Evolutionary conservation across 2,329 filamentous ascomycete genomes (phyloP).

Genomic region (Xylaria multiplex): DNA sequence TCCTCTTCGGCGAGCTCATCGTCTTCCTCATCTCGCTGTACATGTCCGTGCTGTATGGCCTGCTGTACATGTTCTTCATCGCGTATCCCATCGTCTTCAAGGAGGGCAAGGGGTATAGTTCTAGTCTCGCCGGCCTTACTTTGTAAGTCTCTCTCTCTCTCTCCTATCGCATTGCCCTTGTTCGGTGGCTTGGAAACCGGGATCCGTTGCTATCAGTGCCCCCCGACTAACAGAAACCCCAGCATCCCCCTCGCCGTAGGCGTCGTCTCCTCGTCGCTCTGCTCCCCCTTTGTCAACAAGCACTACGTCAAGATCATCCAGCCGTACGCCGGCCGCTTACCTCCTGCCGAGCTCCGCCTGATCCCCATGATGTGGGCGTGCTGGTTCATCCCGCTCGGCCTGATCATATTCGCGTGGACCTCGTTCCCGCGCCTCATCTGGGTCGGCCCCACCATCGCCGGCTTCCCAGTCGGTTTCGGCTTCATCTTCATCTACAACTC

Average conservation of each 20-base stretch:
- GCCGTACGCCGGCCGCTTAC: slow-evolving; percentile 51
- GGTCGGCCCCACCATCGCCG: slow-evolving; percentile 77
- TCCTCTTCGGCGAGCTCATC: slow-evolving; percentile 85
- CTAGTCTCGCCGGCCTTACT: slow-evolving; percentile 82
- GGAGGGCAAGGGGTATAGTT: slow-evolving; percentile 79
- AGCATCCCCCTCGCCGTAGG: slow-evolving; percentile 80
- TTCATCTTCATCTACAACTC: slow-evolving; percentile 88
- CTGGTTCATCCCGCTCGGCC: slow-evolving; percentile 72
- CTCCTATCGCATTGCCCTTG: too few relatives aligned
- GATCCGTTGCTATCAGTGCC: too few relatives aligned
- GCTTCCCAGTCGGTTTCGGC: slow-evolving; percentile 78
- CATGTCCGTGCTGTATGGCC: slow-evolving; percentile 83
- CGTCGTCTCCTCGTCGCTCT: slow-evolving; percentile 73
- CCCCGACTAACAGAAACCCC: too few relatives aligned
- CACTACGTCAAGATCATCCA: slow-evolving; percentile 70
- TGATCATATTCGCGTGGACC: slow-evolving; percentile 69
- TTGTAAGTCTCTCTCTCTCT: slow-evolving; percentile 56
- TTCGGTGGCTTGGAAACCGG: too few relatives aligned
- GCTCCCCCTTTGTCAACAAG: slow-evolving; percentile 79
- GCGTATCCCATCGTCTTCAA: slow-evolving; percentile 78
- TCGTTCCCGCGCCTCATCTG: slow-evolving; percentile 74
- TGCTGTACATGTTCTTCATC: slow-evolving; percentile 82
- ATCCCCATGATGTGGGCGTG: slow-evolving; percentile 85
- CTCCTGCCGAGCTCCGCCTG: slow-evolving; percentile 79
- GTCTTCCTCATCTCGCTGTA: slow-evolving; percentile 85